phyloP scores from a whole-genome alignment of 2,329 filamentous ascomycete species.

The Davidsoniella eucalypti region DNA sequence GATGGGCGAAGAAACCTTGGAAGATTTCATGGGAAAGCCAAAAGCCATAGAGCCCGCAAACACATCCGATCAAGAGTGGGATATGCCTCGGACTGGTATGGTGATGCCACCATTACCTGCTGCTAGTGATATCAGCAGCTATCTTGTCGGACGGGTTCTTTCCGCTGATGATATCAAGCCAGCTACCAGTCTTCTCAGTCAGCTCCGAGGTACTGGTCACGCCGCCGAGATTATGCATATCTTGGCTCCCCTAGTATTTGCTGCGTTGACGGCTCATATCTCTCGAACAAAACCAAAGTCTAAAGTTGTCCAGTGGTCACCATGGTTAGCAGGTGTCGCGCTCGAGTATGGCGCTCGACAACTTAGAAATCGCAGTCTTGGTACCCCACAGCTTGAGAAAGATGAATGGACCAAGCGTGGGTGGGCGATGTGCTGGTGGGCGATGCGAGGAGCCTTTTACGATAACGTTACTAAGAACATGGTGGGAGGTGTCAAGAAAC shows the following conservation, averaged over 20 bases:
- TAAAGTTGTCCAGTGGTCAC: conserved; percentile 62
- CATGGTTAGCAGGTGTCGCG: conserved; percentile 73
- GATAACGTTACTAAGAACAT: conserved; percentile 72
- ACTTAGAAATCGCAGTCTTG: conserved; percentile 53
- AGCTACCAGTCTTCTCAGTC: conserved; percentile 70
- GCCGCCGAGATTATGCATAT: conserved; percentile 86
- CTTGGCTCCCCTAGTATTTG: conserved; percentile 73
- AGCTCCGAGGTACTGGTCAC: conserved; percentile 54
- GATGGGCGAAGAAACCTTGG: conserved; percentile 24
- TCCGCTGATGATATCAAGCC: conserved; percentile 96
- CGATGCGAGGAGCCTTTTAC: conserved; percentile 92
- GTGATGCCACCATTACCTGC: conserved; percentile 70
- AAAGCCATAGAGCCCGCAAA: conserved; percentile 38
- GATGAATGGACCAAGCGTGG: conserved; percentile 80
- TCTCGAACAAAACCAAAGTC: conserved; percentile 9
- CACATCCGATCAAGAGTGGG: conserved; percentile 44
- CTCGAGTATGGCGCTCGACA: conserved; percentile 85
- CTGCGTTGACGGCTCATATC: conserved; percentile 43
- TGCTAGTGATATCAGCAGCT: conserved; percentile 66
- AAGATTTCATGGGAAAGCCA: conserved; percentile 34
- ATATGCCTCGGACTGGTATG: conserved; percentile 86
- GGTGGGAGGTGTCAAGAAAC: conserved; percentile 55
- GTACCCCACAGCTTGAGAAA: conserved; percentile 72
- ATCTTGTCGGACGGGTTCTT: conserved; percentile 76
- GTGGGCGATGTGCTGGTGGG: conserved; percentile 90